Base-by-base conservation (phyloP, 345 rosid species). In the Gynandropsis gynandra region DNA sequence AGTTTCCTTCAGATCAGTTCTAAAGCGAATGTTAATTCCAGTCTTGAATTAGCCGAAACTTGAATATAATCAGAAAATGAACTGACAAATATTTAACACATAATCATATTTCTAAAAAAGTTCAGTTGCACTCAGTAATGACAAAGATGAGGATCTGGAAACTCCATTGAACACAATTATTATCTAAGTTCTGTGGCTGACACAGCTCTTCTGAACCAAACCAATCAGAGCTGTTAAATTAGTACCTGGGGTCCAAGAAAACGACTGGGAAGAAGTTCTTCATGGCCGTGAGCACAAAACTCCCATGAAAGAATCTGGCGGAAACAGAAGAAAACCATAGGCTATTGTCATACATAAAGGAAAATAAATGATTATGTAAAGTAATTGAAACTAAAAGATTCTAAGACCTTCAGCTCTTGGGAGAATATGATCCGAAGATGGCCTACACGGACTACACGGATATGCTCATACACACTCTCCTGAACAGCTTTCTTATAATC, bases 361-460 rank as follows among this genome's bases (percentile, higher is more conserved):
- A 16, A 39, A 21, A 32, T 9, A 48, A 32, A n/a, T 31, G 16
- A 41, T 36, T 38, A 33, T n/a, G n/a, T n/a, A n/a, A 54, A 32
- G 50, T 14, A 20, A 10, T 10, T 8, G 29, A 10, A 60, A 64
- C 52, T 19, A 40, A 55, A 36, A 29, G 21, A 62, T 44, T 24
- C 27, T 16, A 37, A 42, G 54, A 90, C 98, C 98, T 92, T 87
- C 44, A 92, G 76, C 48, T 92, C 98, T 42, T 79, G 85, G 52
- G 93, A 76, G 58, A 92, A 92, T 64, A 83, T 62, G 56, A 92
- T 80, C 41, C 98, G 86, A 47, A 92, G 93, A 69, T 78, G 89
- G 59, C 98, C 98, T 81, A 87, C 98, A 34, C 93, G 96, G 44
- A 92, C 89, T 64, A 92, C 93, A 56, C 96, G 98, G 69, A 87